Conservation (phyloP, 495 filamentous ascomycete species). For the Penicillium psychrofluorescens region DNA sequence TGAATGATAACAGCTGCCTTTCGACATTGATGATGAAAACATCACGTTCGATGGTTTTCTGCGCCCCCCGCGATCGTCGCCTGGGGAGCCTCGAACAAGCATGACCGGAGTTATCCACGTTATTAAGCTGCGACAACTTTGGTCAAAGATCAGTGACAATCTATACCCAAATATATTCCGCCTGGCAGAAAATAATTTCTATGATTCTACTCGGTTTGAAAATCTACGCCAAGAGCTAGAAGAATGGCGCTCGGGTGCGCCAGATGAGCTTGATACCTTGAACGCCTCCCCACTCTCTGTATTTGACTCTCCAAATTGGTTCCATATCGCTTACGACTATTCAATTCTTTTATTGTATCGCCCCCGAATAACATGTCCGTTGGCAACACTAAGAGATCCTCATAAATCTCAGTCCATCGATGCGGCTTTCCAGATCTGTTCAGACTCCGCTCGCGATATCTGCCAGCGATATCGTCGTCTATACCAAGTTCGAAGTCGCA, state of each 20-base stretch:
- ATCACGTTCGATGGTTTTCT: no score
- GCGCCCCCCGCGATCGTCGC: background rate
- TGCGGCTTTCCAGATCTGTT: slow-evolving; percentile 1
- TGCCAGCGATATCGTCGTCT: slow-evolving; percentile 9
- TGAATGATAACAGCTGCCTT: background rate
- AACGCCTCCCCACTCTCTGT: slow-evolving; percentile 1
- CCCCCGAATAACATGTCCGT: no score
- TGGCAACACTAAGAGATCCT: background rate
- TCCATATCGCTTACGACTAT: slow-evolving; percentile 2
- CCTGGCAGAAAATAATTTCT: background rate
- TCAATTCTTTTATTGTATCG: slow-evolving; percentile 3
- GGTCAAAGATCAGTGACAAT: slow-evolving; percentile 2
- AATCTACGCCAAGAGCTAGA: slow-evolving; percentile 5
- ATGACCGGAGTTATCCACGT: slow-evolving; percentile 10
- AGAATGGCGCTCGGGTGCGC: background rate
- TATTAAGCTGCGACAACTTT: slow-evolving; percentile 7
- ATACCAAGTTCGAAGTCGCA: background rate
- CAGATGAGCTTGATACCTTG: background rate
- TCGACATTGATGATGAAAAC: slow-evolving; percentile 3
- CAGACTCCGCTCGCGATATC: slow-evolving; percentile 1
- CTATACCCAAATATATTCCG: slow-evolving; percentile 3
- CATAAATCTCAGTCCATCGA: background rate
- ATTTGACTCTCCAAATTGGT: slow-evolving; percentile 4
- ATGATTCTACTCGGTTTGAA: background rate
- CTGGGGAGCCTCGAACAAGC: slow-evolving; percentile 3